Base-by-base conservation (phyloP, 495 filamentous ascomycete genomes). In the Platismatia glauca region DNA sequence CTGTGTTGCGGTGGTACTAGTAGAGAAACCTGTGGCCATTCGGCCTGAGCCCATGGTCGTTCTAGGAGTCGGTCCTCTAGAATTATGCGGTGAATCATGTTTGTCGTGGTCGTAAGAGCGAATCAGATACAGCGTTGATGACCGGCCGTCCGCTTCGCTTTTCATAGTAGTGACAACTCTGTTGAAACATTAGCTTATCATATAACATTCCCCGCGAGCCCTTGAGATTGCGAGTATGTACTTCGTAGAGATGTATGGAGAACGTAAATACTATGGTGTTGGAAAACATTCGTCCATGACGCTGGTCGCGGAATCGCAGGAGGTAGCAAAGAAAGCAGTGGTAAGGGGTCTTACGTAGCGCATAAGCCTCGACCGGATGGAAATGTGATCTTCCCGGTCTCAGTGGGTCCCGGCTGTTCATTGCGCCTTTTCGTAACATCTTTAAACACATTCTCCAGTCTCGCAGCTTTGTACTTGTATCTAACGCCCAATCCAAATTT, bases 341-440 rank as follows among this genome's bases (percentile, higher is more conserved):
- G 2, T 37, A n/a, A 35, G 38, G 35, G 20, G 39, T 61, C 67
- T 59, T 39, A 68, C 67, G 56, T 66, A 37, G 50, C 31, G 31
- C 65, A 64, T 29, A 67, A 18, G 16, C 63, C 65, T 61, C 41
- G 22, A 11, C 29, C 29, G n/a, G 34, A 53, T 22, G 27, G 34
- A 57, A 68, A 64, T 0, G 18, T 55, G 22, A 67, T 56, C 15
- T 55, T 55, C 5, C 59, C 59, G 2, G n/a, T 15, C 38, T 16
- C 41, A 27, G 2, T 35, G 20, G 31, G 8, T 6, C 18, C 31
- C 4, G 13, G 20, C n/a, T 55, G 13, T 13, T 62, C 55, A 37
- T 57, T 58, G 1, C 67, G 67, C 48, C 65, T 63, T 16, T 4
- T 44, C n/a, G 57, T 24, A 5, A 68, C 61, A 38, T 67, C 67